phyloP scores from a whole-genome alignment of 345 rosid species.

The Schrenkiella parvula region DNA sequence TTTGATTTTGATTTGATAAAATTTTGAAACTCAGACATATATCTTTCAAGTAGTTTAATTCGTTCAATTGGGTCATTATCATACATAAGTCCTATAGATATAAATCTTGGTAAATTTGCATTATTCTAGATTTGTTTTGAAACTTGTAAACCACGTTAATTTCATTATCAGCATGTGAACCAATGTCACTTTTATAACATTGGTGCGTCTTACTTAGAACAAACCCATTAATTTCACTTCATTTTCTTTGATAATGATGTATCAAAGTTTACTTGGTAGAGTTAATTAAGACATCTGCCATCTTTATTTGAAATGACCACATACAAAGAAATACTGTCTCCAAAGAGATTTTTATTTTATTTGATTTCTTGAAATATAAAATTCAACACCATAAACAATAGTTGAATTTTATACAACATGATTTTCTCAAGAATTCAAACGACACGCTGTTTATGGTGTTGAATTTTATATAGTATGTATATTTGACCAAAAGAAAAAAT shows the following conservation, averaged over 20 bases:
- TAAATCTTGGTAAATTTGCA: conserved; percentile 29
- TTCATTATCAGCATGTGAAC: conserved; percentile 26
- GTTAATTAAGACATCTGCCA: conserved; percentile 9
- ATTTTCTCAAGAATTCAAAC: no score
- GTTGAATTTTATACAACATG: no score
- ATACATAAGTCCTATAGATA: background rate
- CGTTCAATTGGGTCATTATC: conserved; percentile 20
- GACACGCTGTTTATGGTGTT: no score
- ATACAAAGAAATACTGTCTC: background rate
- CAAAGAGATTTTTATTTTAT: background rate
- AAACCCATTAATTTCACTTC: background rate
- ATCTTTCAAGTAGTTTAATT: background rate
- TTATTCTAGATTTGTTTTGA: background rate
- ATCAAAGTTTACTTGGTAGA: conserved; percentile 6
- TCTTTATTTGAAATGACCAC: conserved; percentile 16
- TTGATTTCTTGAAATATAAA: background rate
- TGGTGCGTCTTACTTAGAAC: background rate
- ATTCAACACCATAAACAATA: background rate
- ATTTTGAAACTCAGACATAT: background rate
- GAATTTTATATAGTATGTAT: no score
- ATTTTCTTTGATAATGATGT: conserved; percentile 18
- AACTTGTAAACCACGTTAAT: conserved; percentile 18
- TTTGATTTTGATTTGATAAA: background rate
- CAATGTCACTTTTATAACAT: conserved; percentile 19
- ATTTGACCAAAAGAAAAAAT: no score